Conservation (phyloP, 2,329 filamentous ascomycete species). For the Immersiporthe knoxdaviesiana region DNA sequence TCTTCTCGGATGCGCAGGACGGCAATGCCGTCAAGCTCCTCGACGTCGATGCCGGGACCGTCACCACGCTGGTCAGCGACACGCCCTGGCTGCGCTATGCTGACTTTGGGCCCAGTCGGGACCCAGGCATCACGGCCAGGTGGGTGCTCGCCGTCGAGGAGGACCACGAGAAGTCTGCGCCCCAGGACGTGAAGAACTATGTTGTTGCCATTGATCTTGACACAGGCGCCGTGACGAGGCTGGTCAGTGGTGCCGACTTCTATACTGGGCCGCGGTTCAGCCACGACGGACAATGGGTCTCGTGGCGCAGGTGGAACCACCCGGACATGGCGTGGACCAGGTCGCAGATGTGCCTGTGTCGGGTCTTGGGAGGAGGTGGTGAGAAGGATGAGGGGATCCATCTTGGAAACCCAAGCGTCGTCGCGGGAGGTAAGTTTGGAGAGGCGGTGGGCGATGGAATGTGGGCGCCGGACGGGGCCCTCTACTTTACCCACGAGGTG, state of each 20-base stretch:
- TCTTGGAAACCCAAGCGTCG: slow-evolving; percentile 32
- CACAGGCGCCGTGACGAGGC: slow-evolving; percentile 45
- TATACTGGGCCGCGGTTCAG: slow-evolving; percentile 56
- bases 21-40: slow-evolving; percentile 47
- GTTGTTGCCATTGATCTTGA: slow-evolving; percentile 45
- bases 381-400: slow-evolving; percentile 37
- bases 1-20: slow-evolving; percentile 50
- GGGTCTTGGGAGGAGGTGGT: slow-evolving; percentile 39
- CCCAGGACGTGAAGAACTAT: slow-evolving; percentile 41
- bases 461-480: slow-evolving; percentile 52
- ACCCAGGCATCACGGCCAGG: slow-evolving; percentile 25
- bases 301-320: slow-evolving; percentile 60
- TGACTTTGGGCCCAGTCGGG: slow-evolving; percentile 47
- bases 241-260: slow-evolving; percentile 54
- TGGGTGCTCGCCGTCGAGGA: slow-evolving; percentile 58
- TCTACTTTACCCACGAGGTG: slow-evolving; percentile 53
- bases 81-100: slow-evolving; percentile 45
- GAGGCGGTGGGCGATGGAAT: slow-evolving; percentile 55
- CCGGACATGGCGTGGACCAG: slow-evolving; percentile 57
- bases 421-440: slow-evolving; percentile 32
- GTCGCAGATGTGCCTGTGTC: slow-evolving; percentile 48
- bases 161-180: slow-evolving; percentile 46
- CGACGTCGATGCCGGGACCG: slow-evolving; percentile 41
- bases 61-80: slow-evolving; percentile 39
- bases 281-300: slow-evolving; percentile 48